Base-by-base conservation (phyloP, 2,329 filamentous ascomycete genomes). In the Cephalotrichum gorgonifer region DNA sequence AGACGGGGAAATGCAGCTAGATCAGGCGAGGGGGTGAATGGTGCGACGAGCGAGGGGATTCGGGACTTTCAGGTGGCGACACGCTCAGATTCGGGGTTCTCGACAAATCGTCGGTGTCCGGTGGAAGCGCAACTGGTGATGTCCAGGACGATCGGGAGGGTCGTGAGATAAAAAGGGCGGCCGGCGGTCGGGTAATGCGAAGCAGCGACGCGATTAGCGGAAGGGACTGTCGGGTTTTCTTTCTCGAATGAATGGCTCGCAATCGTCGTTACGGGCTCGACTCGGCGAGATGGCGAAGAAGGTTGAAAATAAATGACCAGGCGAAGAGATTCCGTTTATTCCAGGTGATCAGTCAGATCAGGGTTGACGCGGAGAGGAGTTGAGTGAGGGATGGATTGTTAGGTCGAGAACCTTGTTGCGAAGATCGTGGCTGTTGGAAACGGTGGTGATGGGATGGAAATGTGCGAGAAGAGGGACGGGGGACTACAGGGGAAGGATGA, bases 391-490 rank as follows among this genome's bases (percentile, higher is more conserved):
- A 51, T 47, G 48, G 53, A 49, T 50, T 49, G 53, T 49, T 51
- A 44, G 41, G 43, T 44, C 50, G 52, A 47, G 47, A 44, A 44
- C 43, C 9, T 17, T 46, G 52, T 51, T 53, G 51, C 51, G 52
- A 33, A 43, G 53, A 49, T 39, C 43, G 43, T 49, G 35, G 43
- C 39, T 27, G 50, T 17, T 43, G 27, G 47, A 39, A 46, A 38
- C 35, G 35, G 35, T 39, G 35, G 35, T 39, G 11, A 52, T 49
- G 52, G 48, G 48, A 48, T 49, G 54, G 65, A 33, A 49, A 39
- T 38, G 44, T 38, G 49, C 49, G 46, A 52, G 53, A 55, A 53
- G 54, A 53, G 53, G 55, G 50, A 52, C 43, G 43, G 51, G 51
- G 53, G 41, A 22, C 35, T 9, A 39, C 35, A 20, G 30, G 30